phyloP scores from a whole-genome alignment of 2,329 filamentous ascomycete species.

The Cadophora sp. region DNA sequence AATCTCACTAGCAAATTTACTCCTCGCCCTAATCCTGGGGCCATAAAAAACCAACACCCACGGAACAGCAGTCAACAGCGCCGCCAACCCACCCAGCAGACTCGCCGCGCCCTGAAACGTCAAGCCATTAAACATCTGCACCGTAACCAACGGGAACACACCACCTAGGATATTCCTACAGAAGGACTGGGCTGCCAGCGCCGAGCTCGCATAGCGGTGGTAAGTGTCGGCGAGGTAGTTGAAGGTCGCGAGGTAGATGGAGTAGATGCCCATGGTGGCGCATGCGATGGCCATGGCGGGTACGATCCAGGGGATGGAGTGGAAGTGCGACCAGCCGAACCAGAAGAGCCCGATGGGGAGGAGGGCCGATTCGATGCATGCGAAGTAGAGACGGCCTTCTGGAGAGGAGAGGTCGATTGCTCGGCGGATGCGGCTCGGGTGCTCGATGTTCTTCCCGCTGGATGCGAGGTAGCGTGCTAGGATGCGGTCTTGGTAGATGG shows the following conservation, averaged over 20 bases:
- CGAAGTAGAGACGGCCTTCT: constrained; percentile 83
- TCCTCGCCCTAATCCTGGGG: constrained; percentile 74
- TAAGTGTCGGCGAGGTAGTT: constrained; percentile 94
- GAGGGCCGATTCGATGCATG: constrained; percentile 76
- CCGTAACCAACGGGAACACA: constrained; percentile 79
- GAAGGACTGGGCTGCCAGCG: constrained; percentile 84
- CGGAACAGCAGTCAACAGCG: constrained; percentile 76
- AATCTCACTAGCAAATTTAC: constrained; percentile 68
- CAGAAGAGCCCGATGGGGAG: constrained; percentile 83
- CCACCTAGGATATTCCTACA: constrained; percentile 86
- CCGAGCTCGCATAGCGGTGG: constrained; percentile 82
- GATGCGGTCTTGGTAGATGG: constrained; percentile 75
- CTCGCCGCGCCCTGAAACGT: constrained; percentile 75
- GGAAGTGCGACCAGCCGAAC: constrained; percentile 71
- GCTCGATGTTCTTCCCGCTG: constrained; percentile 29
- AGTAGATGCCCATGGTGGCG: constrained; percentile 85
- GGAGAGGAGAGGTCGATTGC: constrained; percentile 55
- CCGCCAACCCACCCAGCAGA: constrained; percentile 74
- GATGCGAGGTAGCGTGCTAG: constrained; percentile 55
- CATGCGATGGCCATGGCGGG: constrained; percentile 74
- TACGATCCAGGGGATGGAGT: constrained; percentile 72
- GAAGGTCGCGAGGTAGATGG: constrained; percentile 86
- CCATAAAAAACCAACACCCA: constrained; percentile 87
- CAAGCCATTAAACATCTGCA: constrained; percentile 74
- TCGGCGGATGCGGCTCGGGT: constrained; percentile 30